Evolutionary conservation across 108 stramenopile species (phyloP), one percentile per base, ranked within the genome.

Genomic region (Craspedostauros australis): DNA sequence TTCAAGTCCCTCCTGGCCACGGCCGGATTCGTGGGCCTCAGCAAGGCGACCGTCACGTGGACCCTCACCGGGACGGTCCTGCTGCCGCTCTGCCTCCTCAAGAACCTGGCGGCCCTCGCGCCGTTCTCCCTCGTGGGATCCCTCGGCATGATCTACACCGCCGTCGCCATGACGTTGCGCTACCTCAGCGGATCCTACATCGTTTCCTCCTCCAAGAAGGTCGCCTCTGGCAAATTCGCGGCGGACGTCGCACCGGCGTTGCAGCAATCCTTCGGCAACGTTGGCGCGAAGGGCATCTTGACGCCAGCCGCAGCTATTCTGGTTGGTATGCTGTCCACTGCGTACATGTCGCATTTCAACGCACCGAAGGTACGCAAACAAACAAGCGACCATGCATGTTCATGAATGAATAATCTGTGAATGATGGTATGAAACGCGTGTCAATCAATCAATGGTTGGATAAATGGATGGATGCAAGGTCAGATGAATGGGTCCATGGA

Each of bases 261-360:
- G 28, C 76, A 72, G 32, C 93, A 88, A 15, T 55, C 65, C 28
- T 94, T 94, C 57, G 93, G 88, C 29, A 55, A 31, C 31, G 64
- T 61, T 18, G 86, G 84, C 3, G 78, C 84, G n/a, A 40, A 63
- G 4, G 90, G 86, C 9, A 76, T 77, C 14, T 47, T 94, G 46
- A 76, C 81, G 33, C 84, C 93, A n/a, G 76, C 78, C 27, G 60
- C 84, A 0, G 67, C 92, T 6, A 88, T 96, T 60, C 75, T 96
- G 37, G 65, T 94, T 0, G 92, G 94, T 57, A 97, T 97, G 96
- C 70, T 97, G 30, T 77, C 77, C 55, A 95, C 94, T 15, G 87
- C 94, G 4, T 96, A 87, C 75, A 86, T 94, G 60, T 80, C 96
- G 4, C 98, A 98, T 68, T 94, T 88, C 59, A 88, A 97, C 75